Base-by-base conservation (phyloP, 257 asterid genomes). In the Lantana camara region DNA sequence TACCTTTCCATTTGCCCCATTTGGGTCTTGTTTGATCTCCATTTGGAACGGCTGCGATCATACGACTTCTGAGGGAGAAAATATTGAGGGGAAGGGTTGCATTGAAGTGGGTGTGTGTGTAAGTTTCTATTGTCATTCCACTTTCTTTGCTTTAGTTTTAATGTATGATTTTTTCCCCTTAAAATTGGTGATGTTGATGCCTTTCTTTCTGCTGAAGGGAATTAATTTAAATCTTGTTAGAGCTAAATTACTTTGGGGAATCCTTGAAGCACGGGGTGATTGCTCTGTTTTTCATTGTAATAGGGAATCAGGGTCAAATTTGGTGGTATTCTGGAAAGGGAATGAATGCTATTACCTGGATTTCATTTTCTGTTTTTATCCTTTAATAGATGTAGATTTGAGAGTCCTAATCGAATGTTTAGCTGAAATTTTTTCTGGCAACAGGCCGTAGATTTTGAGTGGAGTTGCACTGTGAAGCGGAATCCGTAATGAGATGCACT, bases 51-150 rank as follows among this genome's bases (percentile, higher is more conserved):
- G 52, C 69, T 69, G 67, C 60, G 87, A 71, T 77, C 81, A 62
- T 16, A 21, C 32, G 56, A 62, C 29, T 16, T 30, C 47, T 14
- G 24, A 37, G 76, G 58, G 73, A 57, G 62, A 64, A 64, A 46
- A 58, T 60, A 41, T 66, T 57, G 10, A 63, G 77, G 80, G 75
- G 22, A 57, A 55, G 59, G 22, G 50, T 59, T 55, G 71, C 66
- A 34, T 72, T 75, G 70, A 63, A 74, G 70, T 73, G 76, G 84
- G 95, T 83, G 78, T 35, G 85, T 73, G 27, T 38, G 61, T 30
- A 44, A 34, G 19, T 50, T 60, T 57, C 19, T 45, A 7, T 58
- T 49, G 37, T 45, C 44, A 29, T 59, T 51, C 52, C 20, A 46
- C 4, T 71, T 63, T 47, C 37, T 4, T 12, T 29, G 4, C 51